Evolutionary conservation across 805 yeast species (phyloP), one percentile per base, ranked within the genome.

Genomic region (Tetrapisispora phaffii): DNA sequence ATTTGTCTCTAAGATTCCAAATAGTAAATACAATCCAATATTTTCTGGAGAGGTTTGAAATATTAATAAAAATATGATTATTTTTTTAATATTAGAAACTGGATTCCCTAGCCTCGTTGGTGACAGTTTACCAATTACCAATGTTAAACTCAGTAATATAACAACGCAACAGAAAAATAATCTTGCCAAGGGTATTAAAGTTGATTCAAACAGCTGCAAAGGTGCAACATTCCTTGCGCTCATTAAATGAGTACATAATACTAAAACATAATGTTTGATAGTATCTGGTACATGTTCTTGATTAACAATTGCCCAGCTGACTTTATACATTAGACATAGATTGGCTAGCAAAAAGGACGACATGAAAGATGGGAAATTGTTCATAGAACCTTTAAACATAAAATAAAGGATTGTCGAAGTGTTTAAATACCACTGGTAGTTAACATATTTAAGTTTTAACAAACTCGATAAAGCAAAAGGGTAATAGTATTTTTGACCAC

Each of bases 401-500:
- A 63, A 54, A 40, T 44, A 44, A 21, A 63, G 28, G 47, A 59
- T 53, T 59, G 84, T 71, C 2, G 69, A 6, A 0, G 68, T 41
- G 17, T 72, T 69, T 9, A 80, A 53, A 2, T 49, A 32, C 88
- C 88, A 80, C 32, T 74, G 64, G 10, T 71, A 19, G 0, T 47
- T 41, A 1, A 65, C 43, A 47, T 66, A 48, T 0, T 53, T 50
- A 12, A 6, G 12, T 8, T 60, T 50, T 2, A 88, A 56, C 34
- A 66, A 66, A 1, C 71, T 58, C 0, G 77, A 68, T 4, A 82
- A 52, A 34, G 78, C 78, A 39, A 69, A 61, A 17, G 72, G 72
- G 15, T 75, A 71, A 36, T 71, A 66, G 58, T 74, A 80, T 52
- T 93, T 93, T 57, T 89, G 97, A 1, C 97, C 97, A 42, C 90